phyloP scores from a whole-genome alignment of 805 yeast genomes.

The Ogataea methanolica region DNA sequence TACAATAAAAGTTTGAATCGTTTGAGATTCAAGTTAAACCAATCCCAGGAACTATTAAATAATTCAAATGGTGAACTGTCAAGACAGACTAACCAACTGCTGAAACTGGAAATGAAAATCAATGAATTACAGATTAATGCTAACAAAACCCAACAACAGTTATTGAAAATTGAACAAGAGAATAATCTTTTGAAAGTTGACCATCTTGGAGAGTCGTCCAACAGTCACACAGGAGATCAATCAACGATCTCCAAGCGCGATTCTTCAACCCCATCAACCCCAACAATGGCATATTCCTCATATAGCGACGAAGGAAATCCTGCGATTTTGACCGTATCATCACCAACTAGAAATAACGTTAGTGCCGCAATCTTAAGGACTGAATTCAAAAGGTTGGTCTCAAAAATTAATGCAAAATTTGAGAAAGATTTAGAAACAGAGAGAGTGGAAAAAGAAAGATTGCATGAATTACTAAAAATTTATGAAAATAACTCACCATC shows the following conservation, averaged over 20 bases:
- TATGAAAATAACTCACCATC: slow-evolving; percentile 11
- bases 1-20: slow-evolving; percentile 50
- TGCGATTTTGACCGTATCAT: slow-evolving; percentile 3
- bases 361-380: slow-evolving; percentile 54
- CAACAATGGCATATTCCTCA: slow-evolving; percentile 6
- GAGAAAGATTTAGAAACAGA: slow-evolving; percentile 57
- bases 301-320: slow-evolving; percentile 4
- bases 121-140: slow-evolving; percentile 28
- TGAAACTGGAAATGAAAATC: slow-evolving; percentile 33
- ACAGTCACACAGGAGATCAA: slow-evolving; percentile 6
- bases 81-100: slow-evolving; percentile 31
- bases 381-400: slow-evolving; percentile 64
- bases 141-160: slow-evolving; percentile 35
- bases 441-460: slow-evolving; percentile 42
- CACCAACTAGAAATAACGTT: slow-evolving; percentile 25
- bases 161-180: slow-evolving; percentile 33
- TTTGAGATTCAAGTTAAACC: slow-evolving; percentile 44
- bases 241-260: slow-evolving; percentile 9
- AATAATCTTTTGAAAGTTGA: slow-evolving; percentile 9
- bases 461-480: slow-evolving; percentile 37
- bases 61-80: slow-evolving; percentile 34
- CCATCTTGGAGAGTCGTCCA: slow-evolving; percentile 33
- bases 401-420: slow-evolving; percentile 56
- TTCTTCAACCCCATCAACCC: slow-evolving; percentile 13
- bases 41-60: slow-evolving; percentile 48